phyloP scores from a whole-genome alignment of 2,329 filamentous ascomycete genomes.

The Bipolaris bicolor region DNA sequence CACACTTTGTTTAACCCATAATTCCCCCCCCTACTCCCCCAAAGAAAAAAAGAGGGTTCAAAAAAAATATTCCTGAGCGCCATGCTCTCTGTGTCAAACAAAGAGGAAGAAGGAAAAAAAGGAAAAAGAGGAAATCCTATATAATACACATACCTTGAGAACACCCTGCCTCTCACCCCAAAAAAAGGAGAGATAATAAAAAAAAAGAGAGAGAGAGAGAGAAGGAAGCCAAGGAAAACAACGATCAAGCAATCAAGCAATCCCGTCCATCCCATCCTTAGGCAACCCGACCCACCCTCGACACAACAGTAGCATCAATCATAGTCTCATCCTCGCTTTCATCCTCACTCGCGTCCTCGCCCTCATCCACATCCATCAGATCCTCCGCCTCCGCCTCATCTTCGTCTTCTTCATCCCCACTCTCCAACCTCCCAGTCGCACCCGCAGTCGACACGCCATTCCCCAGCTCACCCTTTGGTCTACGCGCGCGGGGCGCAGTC shows the following conservation, averaged over 20 bases:
- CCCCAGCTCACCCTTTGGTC: constrained; percentile 22
- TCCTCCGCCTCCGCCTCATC: constrained; percentile 8
- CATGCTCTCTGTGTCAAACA: too few species aligned
- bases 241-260: not conserved
- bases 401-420: constrained; percentile 11
- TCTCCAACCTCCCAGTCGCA: constrained; percentile 16
- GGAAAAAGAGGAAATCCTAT: too few species aligned
- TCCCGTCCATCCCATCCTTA: constrained; percentile 17
- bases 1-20: too few species aligned
- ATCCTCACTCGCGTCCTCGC: constrained; percentile 29
- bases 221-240: not conserved
- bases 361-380: constrained; percentile 29
- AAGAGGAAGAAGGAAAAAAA: too few species aligned
- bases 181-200: not conserved
- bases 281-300: not conserved
- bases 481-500: constrained; percentile 33
- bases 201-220: not conserved
- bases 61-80: too few species aligned
- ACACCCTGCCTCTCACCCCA: too few species aligned
- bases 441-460: not conserved
- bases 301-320: not conserved
- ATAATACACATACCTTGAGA: not conserved
- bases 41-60: too few species aligned
- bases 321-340: constrained; percentile 9
- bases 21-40: too few species aligned